phyloP scores from a whole-genome alignment of 139 green algal genomes.

The Spirogloea muscicola region DNA sequence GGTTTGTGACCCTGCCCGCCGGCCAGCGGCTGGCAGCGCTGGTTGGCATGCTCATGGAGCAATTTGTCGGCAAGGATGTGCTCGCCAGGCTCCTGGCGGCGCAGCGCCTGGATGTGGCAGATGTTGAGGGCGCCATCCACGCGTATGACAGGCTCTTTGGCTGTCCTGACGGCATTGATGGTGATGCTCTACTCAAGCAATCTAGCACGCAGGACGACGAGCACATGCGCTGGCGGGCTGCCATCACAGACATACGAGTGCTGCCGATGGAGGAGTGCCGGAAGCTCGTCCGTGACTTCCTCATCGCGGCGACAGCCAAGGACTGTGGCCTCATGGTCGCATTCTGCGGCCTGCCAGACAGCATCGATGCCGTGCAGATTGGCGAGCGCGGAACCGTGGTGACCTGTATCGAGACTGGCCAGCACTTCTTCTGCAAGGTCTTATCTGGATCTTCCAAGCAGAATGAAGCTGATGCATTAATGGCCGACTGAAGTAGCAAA shows the following conservation, averaged over 20 bases:
- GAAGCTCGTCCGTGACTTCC: conserved; percentile 59
- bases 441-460: too few species aligned
- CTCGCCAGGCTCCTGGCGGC: conserved; percentile 52
- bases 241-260: conserved; percentile 13
- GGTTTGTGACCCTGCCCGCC: background rate
- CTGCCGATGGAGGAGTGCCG: conserved; percentile 36
- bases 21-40: conserved; percentile 30
- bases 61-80: conserved; percentile 38
- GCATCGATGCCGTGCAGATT: too few species aligned
- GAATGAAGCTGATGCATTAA: too few species aligned
- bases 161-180: background rate
- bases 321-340: conserved; percentile 80
- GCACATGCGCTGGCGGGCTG: background rate
- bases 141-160: conserved; percentile 29
- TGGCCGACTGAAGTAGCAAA: too few species aligned
- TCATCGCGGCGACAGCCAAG: conserved; percentile 71
- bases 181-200: background rate
- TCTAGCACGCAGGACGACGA: background rate
- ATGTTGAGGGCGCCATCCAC: conserved; percentile 56
- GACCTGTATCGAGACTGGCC: too few species aligned
- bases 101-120: conserved; percentile 59
- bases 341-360: too few species aligned
- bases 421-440: too few species aligned
- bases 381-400: too few species aligned
- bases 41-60: background rate